Base-by-base conservation (phyloP, 2,329 filamentous ascomycete genomes). In the Arthrobotrys conoides region DNA sequence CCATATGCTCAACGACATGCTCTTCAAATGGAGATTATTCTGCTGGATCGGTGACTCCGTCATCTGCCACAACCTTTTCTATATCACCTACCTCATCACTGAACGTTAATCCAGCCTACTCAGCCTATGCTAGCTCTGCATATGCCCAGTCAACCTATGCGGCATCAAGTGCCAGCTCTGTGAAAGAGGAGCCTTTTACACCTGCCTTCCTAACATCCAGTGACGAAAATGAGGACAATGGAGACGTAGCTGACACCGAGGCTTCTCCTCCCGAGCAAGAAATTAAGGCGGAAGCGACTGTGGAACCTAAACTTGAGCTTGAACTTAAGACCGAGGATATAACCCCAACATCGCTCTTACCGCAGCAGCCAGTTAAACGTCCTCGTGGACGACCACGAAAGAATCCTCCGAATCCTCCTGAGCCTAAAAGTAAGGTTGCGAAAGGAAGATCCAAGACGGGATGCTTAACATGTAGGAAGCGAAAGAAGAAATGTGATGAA, bases 361-460 rank as follows among this genome's bases (percentile, higher is more conserved):
- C 68, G 10, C 64, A 51, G 22, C 61, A 38, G 36, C 68, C 79
- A 81, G 83, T 84, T 44, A 91, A 91, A 85, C 87, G 91, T 82
- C 91, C 91, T 81, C 89, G 94, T 82, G 94, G 94, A 38, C 88
- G 94, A 69, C 94, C 94, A 64, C 88, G 93, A 84, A 97, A 97
- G 85, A 90, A 94, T 82, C 92, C 93, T 46, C 86, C 92, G 18
- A 88, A 87, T 24, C 85, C 87, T 6, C 88, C 90, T 0, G 87
- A 88, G 41, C 85, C 87, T 18, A 85, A 89, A 63, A 89, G 88
- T 82, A 96, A 96, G 83, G 85, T 92, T 65, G 90, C 92, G 73
- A 96, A 96, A 83, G 93, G 92, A 20, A 86, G 90, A 65, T 91
- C 90, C 66, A 91, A 91, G 84, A 91, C 90, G 0, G 90, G 90